Percentiles rank a stretch among this genome's conserved stretches.
phyloP scores from a whole-genome alignment of 805 yeast genomes.

The Candida michaelii region DNA sequence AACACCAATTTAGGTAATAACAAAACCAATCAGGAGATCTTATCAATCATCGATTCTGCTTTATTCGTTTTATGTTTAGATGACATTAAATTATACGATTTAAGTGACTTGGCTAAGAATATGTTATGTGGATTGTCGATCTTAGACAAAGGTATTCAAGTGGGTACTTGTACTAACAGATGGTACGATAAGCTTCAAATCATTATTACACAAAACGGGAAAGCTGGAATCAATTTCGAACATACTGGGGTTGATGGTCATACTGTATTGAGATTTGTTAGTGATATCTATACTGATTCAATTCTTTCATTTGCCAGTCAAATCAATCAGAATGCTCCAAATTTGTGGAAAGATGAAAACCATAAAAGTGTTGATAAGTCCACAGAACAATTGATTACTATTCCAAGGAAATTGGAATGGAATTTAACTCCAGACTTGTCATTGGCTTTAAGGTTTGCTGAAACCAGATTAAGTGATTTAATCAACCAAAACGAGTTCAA shows the following conservation, averaged over 20 bases:
- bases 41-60: slow-evolving; percentile 76
- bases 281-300: slow-evolving; percentile 89
- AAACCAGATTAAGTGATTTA: slow-evolving; percentile 81
- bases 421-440: slow-evolving; percentile 72
- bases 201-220: slow-evolving; percentile 83
- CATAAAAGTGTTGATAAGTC: slow-evolving; percentile 18
- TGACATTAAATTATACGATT: slow-evolving; percentile 63
- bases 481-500: slow-evolving; percentile 88
- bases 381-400: slow-evolving; percentile 46
- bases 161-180: slow-evolving; percentile 90
- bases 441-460: slow-evolving; percentile 83
- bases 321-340: slow-evolving; percentile 74
- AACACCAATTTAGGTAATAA: slow-evolving; percentile 45
- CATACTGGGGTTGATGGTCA: slow-evolving; percentile 97
- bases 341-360: slow-evolving; percentile 53
- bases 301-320: slow-evolving; percentile 82
- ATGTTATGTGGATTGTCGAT: slow-evolving; percentile 84
- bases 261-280: slow-evolving; percentile 82
- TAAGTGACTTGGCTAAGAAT: slow-evolving; percentile 71
- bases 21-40: slow-evolving; percentile 63
- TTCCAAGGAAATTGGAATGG: slow-evolving; percentile 91
- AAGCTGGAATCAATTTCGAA: slow-evolving; percentile 91
- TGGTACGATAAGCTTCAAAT: slow-evolving; percentile 94
- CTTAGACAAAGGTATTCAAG: slow-evolving; percentile 81
- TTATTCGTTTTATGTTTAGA: slow-evolving; percentile 82